Evolutionary conservation across 1,139 yeast genomes (phyloP).

Genomic region (Diutina ranongensis): DNA sequence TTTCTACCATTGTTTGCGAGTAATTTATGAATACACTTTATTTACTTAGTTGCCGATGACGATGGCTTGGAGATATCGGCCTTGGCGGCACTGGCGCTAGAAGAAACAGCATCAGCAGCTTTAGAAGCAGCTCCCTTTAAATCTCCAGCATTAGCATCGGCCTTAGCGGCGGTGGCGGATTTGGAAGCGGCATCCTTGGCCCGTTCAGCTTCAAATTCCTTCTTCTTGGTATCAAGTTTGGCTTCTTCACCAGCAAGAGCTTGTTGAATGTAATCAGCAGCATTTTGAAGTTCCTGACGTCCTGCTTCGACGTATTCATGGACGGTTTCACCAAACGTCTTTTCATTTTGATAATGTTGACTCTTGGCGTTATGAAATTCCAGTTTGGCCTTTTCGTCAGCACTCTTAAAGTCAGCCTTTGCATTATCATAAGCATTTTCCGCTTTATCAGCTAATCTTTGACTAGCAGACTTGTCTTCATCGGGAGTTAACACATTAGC

Average conservation of each 20-base stretch:
- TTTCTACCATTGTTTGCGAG: not conserved
- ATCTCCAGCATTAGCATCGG: not conserved
- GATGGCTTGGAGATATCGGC: not conserved
- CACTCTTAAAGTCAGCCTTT: not conserved
- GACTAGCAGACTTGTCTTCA: not conserved
- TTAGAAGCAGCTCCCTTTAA: not conserved
- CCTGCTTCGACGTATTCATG: slow-evolving; percentile 6
- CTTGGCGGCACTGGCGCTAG: not conserved
- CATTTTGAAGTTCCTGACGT: not conserved
- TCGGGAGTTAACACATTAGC: slow-evolving; percentile 4
- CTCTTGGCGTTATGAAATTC: not conserved
- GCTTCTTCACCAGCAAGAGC: slow-evolving; percentile 1
- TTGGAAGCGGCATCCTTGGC: not conserved
- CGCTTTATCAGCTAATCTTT: not conserved
- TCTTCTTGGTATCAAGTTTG: not conserved
- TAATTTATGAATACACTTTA: too few relatives aligned
- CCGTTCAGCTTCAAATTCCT: not conserved
- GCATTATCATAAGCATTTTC: slow-evolving; percentile 2
- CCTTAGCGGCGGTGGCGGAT: not conserved
- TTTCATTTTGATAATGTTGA: not conserved
- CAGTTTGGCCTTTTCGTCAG: not conserved
- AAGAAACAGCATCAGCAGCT: not conserved
- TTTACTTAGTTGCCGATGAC: not conserved
- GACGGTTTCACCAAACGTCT: slow-evolving; percentile 1
- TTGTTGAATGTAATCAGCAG: not conserved